These are phyloP conservation scores for Apophysomyces trapeziformis DNA, from an alignment of 371 early-diverging fungal species.

Conservation along the genomic window DNA sequence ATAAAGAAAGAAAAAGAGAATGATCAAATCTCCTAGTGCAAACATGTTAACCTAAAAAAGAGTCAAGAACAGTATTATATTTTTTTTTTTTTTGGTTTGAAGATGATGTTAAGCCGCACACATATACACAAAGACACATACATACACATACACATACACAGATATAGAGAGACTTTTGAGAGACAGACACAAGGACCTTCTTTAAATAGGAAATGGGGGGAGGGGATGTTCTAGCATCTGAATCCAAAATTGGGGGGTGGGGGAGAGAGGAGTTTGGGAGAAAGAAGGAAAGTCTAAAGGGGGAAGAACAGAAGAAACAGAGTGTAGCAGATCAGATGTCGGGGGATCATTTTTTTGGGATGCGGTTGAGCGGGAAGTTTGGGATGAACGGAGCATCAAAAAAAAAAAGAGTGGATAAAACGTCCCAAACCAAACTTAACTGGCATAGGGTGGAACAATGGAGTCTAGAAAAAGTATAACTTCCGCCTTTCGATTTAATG, in stretches of 20 bases:
- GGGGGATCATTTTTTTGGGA: background rate
- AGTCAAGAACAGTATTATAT: too few species aligned
- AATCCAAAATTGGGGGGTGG: too few species aligned
- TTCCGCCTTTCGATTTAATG: background rate
- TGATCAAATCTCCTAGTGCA: background rate
- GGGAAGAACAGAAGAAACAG: constrained; percentile 4
- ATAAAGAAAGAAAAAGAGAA: background rate
- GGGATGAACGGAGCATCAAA: background rate
- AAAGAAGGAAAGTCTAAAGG: background rate
- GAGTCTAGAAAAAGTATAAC: background rate
- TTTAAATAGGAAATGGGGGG: too few species aligned
- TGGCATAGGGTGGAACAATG: constrained; percentile 7
- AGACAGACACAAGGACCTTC: too few species aligned
- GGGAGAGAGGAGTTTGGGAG: too few species aligned
- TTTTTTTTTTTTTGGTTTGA: too few species aligned
- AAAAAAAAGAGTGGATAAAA: background rate
- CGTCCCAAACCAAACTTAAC: constrained; percentile 1
- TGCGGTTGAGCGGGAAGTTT: background rate
- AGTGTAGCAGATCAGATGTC: constrained; percentile 12
- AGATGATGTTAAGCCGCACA: too few species aligned
- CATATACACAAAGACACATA: too few species aligned
- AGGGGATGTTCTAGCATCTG: too few species aligned
- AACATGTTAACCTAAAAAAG: background rate
- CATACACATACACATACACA: too few species aligned
- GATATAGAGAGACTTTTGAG: too few species aligned